Evolutionary conservation across 768 basidiomycete species (phyloP).

Genomic region (Calocera cornea): DNA sequence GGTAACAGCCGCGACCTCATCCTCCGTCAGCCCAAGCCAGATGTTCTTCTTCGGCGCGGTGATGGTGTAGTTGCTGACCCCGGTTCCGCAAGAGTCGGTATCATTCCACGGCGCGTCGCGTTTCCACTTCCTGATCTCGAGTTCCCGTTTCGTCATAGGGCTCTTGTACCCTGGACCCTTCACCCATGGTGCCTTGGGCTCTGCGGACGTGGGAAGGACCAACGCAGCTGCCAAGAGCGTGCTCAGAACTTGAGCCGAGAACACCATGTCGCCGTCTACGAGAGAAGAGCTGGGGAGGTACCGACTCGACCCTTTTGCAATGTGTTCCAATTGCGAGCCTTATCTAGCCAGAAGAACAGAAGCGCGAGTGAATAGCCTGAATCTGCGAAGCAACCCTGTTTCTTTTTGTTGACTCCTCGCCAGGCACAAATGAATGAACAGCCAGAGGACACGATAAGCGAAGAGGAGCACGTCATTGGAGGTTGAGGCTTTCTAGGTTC

Average conservation of each 20-base stretch:
- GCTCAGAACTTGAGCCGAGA: neutral
- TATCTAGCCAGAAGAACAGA: neutral
- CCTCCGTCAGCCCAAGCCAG: conserved; percentile 7
- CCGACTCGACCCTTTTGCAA: neutral
- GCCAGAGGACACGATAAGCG: neutral
- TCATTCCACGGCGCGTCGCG: neutral
- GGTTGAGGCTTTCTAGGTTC: neutral
- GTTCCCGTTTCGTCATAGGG: neutral
- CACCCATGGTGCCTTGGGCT: neutral
- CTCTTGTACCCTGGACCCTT: neutral
- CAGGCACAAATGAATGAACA: neutral
- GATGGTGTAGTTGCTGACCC: neutral
- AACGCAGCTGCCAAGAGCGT: neutral
- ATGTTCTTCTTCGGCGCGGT: conserved; percentile 13
- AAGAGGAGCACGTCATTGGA: neutral
- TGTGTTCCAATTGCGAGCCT: neutral
- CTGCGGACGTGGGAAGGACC: neutral
- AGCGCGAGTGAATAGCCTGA: neutral
- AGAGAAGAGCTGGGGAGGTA: neutral
- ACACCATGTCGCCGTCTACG: neutral
- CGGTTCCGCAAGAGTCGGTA: neutral
- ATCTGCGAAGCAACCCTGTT: neutral
- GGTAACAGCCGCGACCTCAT: conserved; percentile 14
- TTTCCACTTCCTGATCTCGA: neutral
- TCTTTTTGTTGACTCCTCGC: neutral